Evolutionary conservation across 352 stramenopile genomes (phyloP), one percentile per base, ranked within the genome.

Genomic region (Sclerospora graminicola): DNA sequence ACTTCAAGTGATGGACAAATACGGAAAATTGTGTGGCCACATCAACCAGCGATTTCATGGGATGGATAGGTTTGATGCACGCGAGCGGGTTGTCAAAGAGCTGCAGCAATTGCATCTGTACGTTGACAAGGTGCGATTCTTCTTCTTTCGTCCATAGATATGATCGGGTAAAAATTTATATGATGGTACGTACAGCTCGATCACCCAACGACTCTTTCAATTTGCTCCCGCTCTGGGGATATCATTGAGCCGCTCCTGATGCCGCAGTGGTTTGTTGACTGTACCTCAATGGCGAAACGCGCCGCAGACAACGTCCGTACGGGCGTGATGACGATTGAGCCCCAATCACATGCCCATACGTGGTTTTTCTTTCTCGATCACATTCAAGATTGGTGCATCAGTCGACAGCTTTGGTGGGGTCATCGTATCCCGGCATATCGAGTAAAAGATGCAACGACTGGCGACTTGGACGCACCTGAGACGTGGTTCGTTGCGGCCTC

Each of bases 251-350:
- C 97, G 15, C 82, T 98, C 60, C 84, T 99, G 36, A 98, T 97
- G 72, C 96, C 96, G 13, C 97, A 99, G 71, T 99, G 97, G 97
- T 99, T 98, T 66, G 91, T 99, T 2, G 92, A 98, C 48, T 99
- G 94, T 57, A 57, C 81, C 21, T 53, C 59, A 16, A 99, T 99
- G 95, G 97, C 96, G 1, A 87, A 88, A 49, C 74, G 84, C 26
- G 84, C 95, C 1, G 84, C 91, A 0, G 87, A 97, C 29, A 95
- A 97, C 11, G 96, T 99, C 2, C 78, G 94, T 20, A 95, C 88
- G 35, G 93, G 94, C 10, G 77, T 93, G 4, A 82, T 99, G 45
- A 80, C 76, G 27, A 98, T 99, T 43, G 60, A 98, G 53, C 97
- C 97, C 8, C 77, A 84, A 35, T 79, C 88, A 19, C 94, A 99